Evolutionary conservation across 108 stramenopile genomes (phyloP).

Genomic region (Skeletonema costatum): DNA sequence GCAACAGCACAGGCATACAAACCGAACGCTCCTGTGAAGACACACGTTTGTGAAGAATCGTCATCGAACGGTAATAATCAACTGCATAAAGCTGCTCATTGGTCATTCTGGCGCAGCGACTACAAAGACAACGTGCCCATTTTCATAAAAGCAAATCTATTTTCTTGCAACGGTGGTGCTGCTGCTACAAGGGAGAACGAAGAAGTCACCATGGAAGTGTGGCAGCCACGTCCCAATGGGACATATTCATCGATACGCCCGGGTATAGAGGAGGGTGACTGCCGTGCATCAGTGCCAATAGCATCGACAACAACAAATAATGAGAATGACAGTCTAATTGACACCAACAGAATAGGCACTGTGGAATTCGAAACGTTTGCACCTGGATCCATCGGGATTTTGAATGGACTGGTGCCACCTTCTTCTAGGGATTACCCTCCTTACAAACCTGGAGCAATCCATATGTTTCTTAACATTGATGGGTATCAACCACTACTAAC

Average conservation of each 20-base stretch:
- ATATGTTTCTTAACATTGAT: slow-evolving; percentile 40
- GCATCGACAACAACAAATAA: not conserved
- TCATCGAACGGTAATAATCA: not conserved
- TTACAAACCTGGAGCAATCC: slow-evolving; percentile 55
- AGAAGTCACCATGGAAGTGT: slow-evolving; percentile 48
- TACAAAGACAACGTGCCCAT: slow-evolving; percentile 19
- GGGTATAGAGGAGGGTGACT: slow-evolving; percentile 48
- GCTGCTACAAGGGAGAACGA: not conserved
- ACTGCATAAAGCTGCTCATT: slow-evolving; percentile 43
- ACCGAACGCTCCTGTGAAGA: slow-evolving; percentile 54
- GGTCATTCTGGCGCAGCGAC: slow-evolving; percentile 40
- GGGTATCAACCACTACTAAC: slow-evolving; percentile 46
- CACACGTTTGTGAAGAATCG: slow-evolving; percentile 16
- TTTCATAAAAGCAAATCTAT: slow-evolving; percentile 26
- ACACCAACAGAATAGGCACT: not conserved
- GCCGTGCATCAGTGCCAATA: slow-evolving; percentile 51
- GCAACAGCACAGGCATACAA: slow-evolving; percentile 64
- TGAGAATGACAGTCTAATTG: not conserved
- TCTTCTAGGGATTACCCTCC: slow-evolving; percentile 45
- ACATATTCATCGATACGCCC: slow-evolving; percentile 54
- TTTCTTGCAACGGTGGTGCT: slow-evolving; percentile 19
- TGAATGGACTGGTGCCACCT: slow-evolving; percentile 52
- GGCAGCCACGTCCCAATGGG: slow-evolving; percentile 74
- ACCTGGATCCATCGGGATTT: slow-evolving; percentile 59
- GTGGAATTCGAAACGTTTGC: slow-evolving; percentile 53